phyloP scores from a whole-genome alignment of 345 rosid genomes.

The Salix dunnii region DNA sequence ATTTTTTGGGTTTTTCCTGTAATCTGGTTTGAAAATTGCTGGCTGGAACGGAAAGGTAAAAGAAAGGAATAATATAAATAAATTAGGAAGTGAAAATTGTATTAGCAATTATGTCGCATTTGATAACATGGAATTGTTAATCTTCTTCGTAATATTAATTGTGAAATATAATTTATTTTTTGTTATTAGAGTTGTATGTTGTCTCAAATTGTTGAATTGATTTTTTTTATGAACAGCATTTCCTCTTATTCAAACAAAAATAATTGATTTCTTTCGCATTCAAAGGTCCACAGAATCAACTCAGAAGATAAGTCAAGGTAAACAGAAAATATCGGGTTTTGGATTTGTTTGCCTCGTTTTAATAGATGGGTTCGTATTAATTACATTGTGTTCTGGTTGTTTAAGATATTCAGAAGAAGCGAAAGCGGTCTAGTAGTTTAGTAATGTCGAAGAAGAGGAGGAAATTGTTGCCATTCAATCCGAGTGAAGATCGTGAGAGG shows the following conservation, averaged over 20 bases:
- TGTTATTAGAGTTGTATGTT: not conserved
- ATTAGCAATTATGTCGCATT: not conserved
- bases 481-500: conserved; percentile 23
- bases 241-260: conserved; percentile 32
- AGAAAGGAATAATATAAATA: not conserved
- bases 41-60: not conserved
- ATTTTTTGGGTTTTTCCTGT: not conserved
- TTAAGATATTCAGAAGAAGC: conserved; percentile 18
- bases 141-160: not conserved
- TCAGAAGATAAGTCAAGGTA: conserved; percentile 19
- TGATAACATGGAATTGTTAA: not conserved
- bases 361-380: not conserved
- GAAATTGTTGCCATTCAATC: conserved; percentile 22
- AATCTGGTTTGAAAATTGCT: not conserved
- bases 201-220: not conserved
- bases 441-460: conserved; percentile 24
- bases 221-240: conserved; percentile 18
- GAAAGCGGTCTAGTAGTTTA: conserved; percentile 19
- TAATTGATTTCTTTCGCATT: conserved; percentile 30
- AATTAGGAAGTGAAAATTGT: not conserved
- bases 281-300: conserved; percentile 12
- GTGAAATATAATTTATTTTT: not conserved
- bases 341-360: not conserved
- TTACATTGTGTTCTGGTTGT: not conserved
- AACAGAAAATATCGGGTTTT: not conserved